phyloP scores from a whole-genome alignment of 176 grass and related monocot species.

The Bolboschoenus planiculmis region DNA sequence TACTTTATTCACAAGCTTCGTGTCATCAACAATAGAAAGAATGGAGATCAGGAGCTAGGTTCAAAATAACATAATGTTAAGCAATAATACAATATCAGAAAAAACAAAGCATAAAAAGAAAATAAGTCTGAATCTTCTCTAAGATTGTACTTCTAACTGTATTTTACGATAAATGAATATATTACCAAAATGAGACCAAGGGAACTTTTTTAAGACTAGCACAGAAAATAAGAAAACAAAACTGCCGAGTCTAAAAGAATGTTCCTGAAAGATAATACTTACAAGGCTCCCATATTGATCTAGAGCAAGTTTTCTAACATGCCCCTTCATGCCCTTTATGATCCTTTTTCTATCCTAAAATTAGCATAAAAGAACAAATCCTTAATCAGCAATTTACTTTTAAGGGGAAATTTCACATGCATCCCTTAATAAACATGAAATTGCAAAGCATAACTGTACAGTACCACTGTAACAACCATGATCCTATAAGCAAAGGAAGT shows the following conservation, averaged over 20 bases:
- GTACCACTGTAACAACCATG: neutral
- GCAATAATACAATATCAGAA: conserved; percentile 27
- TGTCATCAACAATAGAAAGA: conserved; percentile 90
- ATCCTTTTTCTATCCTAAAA: conserved; percentile 96
- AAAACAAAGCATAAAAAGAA: neutral
- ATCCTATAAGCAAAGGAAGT: neutral
- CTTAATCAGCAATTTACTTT: neutral
- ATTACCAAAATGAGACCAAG: neutral
- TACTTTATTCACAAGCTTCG: conserved; percentile 81
- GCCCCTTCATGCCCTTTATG: conserved; percentile 85
- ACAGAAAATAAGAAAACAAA: neutral
- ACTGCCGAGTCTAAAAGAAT: neutral
- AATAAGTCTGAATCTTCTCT: neutral
- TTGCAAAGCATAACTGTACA: neutral
- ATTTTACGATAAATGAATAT: neutral
- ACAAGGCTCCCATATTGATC: conserved; percentile 88
- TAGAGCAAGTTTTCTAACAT: conserved; percentile 64
- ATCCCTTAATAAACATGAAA: neutral
- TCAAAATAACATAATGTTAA: conserved; percentile 17
- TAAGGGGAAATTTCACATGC: neutral
- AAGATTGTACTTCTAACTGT: neutral
- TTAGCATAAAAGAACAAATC: neutral
- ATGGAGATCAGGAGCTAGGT: conserved; percentile 57
- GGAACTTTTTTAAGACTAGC: neutral
- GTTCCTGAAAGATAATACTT: conserved; percentile 33